phyloP scores from a whole-genome alignment of 805 yeast genomes.

The Saccharomyces cerevisiae region DNA sequence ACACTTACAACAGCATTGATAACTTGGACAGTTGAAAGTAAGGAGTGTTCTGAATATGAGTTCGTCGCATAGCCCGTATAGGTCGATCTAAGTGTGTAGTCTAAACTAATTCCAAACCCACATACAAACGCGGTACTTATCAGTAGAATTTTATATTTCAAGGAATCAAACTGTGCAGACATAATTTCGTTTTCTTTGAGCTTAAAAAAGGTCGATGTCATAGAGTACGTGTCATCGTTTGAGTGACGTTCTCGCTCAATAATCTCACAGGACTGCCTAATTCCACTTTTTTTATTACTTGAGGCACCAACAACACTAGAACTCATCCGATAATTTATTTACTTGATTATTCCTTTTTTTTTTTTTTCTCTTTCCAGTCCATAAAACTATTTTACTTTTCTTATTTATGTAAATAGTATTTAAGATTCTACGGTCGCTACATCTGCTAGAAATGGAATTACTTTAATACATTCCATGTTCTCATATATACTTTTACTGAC shows the following conservation, averaged over 20 bases:
- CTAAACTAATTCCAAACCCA: not conserved
- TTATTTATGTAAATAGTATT: no score
- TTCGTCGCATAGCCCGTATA: slow-evolving; percentile 43
- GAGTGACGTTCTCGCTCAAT: not conserved
- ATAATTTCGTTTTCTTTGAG: not conserved
- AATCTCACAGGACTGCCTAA: not conserved
- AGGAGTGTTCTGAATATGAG: slow-evolving; percentile 46
- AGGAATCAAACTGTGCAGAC: not conserved
- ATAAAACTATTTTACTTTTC: no score
- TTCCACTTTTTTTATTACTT: no score
- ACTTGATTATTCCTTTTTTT: no score
- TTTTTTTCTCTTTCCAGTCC: no score
- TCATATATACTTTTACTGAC: no score
- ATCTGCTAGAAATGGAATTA: no score
- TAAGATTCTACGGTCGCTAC: no score
- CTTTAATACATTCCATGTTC: no score
- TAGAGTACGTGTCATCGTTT: not conserved
- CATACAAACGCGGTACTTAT: not conserved
- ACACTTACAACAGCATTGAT: slow-evolving; percentile 55
- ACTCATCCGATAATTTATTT: no score
- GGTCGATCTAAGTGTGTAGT: not conserved
- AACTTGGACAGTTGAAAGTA: slow-evolving; percentile 51
- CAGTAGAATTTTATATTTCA: not conserved
- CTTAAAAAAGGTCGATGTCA: not conserved
- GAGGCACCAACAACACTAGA: no score